A percentile compares a stretch with the other conserved stretches of the same genome.
Conservation (phyloP, 2,329 filamentous ascomycete genomes). For the Microsporum audouinii region DNA sequence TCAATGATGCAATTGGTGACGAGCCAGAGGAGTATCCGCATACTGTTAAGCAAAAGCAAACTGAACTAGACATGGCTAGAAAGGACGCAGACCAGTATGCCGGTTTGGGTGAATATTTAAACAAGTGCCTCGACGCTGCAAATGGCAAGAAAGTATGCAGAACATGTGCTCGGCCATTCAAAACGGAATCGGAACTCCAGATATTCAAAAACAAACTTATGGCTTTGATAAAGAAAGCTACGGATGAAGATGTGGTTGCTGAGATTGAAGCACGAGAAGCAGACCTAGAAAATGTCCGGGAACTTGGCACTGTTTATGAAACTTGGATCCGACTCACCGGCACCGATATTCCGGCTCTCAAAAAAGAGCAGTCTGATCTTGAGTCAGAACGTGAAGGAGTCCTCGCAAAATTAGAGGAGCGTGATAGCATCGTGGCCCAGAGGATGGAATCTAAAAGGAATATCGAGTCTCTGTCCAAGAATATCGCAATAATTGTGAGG, state of each 20-base stretch:
- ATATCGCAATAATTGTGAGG: slow-evolving; percentile 62
- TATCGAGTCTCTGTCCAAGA: slow-evolving; percentile 63
- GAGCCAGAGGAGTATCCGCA: slow-evolving; percentile 42
- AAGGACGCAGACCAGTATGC: slow-evolving; percentile 58
- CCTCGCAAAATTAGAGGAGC: slow-evolving; percentile 52
- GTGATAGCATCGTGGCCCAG: slow-evolving; percentile 55
- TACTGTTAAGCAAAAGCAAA: slow-evolving; percentile 42
- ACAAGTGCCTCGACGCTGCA: slow-evolving; percentile 53
- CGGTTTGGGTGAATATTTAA: slow-evolving; percentile 60
- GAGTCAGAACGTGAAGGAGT: slow-evolving; percentile 52
- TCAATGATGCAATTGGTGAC: slow-evolving; percentile 48
- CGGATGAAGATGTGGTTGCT: slow-evolving; percentile 45
- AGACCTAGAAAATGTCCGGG: slow-evolving; percentile 51
- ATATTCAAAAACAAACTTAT: slow-evolving; percentile 55
- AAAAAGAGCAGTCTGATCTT: slow-evolving; percentile 50
- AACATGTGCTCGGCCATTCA: slow-evolving; percentile 62
- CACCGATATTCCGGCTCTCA: slow-evolving; percentile 58
- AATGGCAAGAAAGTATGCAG: slow-evolving; percentile 61
- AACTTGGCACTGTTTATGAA: slow-evolving; percentile 58
- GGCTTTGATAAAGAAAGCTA: slow-evolving; percentile 38
- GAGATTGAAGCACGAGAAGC: slow-evolving; percentile 52
- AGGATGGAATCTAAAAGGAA: slow-evolving; percentile 56
- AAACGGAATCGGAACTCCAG: slow-evolving; percentile 49
- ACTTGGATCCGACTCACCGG: slow-evolving; percentile 56
- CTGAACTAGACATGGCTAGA: slow-evolving; percentile 40